Evolutionary conservation across 2,329 filamentous ascomycete genomes (phyloP).

Genomic region (Rhexocercosporidium sp.): DNA sequence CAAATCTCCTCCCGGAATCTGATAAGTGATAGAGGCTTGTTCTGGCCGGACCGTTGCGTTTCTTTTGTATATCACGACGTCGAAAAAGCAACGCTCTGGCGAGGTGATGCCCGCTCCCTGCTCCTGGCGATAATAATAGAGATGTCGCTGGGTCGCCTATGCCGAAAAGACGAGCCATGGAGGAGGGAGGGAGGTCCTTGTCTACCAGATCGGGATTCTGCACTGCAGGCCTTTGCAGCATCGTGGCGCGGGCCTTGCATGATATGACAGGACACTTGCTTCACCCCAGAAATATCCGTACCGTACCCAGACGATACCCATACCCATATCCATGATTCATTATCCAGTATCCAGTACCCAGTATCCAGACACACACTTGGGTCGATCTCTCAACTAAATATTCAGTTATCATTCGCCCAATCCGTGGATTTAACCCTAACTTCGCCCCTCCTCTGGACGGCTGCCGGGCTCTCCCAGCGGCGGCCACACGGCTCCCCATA

Average conservation of each 20-base stretch:
- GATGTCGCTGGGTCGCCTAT: conserved; percentile 15
- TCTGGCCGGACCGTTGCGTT: background rate
- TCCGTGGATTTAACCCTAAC: background rate
- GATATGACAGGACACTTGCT: background rate
- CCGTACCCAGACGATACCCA: no score
- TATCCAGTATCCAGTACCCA: background rate
- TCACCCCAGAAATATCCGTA: background rate
- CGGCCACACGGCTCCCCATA: background rate
- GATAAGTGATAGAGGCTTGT: conserved; percentile 14
- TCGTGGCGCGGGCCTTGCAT: conserved; percentile 19
- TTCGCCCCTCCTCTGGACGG: background rate
- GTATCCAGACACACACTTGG: conserved; percentile 3
- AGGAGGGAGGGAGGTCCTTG: no score
- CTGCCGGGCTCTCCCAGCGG: background rate
- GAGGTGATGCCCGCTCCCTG: conserved; percentile 1
- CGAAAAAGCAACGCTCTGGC: conserved; percentile 2
- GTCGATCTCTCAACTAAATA: conserved; percentile 1
- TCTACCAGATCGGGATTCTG: conserved; percentile 12
- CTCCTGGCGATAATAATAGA: conserved; percentile 16
- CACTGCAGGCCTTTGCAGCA: conserved; percentile 21
- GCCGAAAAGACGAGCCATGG: conserved; percentile 9
- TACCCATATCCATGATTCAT: no score
- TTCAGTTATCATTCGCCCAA: background rate
- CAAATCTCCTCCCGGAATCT: background rate
- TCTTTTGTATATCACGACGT: conserved; percentile 14